Conservation (phyloP, 805 yeast species). For the Spathaspora gorwiae region DNA sequence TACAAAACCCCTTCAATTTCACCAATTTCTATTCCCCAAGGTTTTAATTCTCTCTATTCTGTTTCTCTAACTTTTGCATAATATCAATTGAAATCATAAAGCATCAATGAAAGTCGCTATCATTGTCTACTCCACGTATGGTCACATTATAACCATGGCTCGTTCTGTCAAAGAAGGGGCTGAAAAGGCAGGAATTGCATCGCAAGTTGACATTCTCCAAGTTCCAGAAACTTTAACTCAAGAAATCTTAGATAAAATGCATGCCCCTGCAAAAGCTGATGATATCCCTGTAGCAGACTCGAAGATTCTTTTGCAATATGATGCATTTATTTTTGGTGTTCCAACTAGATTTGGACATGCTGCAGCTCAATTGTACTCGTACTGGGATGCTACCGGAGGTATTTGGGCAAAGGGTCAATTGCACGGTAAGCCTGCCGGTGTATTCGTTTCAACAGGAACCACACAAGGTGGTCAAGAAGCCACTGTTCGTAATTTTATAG, state of each 20-base stretch:
- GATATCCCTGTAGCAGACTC: slow-evolving; percentile 54
- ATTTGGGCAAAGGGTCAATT: slow-evolving; percentile 70
- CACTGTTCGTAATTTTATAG: slow-evolving; percentile 56
- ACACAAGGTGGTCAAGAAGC: slow-evolving; percentile 78
- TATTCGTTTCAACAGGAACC: slow-evolving; percentile 67
- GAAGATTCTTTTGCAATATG: slow-evolving; percentile 57
- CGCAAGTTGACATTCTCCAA: slow-evolving; percentile 67
- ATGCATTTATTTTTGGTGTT: slow-evolving; percentile 71
- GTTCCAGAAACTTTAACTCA: slow-evolving; percentile 72
- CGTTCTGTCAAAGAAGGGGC: slow-evolving; percentile 66
- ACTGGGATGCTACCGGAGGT: slow-evolving; percentile 75
- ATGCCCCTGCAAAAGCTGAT: slow-evolving; percentile 60
- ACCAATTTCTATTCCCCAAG: too few relatives aligned
- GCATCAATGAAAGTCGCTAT: slow-evolving; percentile 53
- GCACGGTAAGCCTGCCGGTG: slow-evolving; percentile 68
- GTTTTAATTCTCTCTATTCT: too few relatives aligned
- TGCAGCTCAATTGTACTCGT: slow-evolving; percentile 72
- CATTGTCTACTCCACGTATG: slow-evolving; percentile 76
- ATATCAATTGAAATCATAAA: too few relatives aligned
- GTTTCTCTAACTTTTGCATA: too few relatives aligned
- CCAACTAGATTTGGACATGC: slow-evolving; percentile 76
- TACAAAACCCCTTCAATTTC: background rate
- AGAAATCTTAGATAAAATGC: slow-evolving; percentile 56
- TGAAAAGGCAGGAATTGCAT: slow-evolving; percentile 54
- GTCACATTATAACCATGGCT: slow-evolving; percentile 70